Evolutionary conservation across 495 filamentous ascomycete genomes (phyloP).

Genomic region (Hamigera avellanea): DNA sequence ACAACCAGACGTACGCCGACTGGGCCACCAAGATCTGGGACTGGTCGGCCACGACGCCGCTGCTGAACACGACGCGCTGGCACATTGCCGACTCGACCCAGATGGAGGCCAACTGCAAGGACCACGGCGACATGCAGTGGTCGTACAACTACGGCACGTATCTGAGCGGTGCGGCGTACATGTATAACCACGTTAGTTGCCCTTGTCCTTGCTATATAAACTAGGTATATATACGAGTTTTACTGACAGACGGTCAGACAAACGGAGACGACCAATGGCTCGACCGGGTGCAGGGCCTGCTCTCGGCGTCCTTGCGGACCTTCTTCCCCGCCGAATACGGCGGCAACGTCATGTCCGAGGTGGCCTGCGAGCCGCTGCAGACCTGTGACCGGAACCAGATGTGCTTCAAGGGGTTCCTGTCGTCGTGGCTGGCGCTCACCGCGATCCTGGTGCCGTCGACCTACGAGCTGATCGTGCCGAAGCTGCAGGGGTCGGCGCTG

Average conservation of each 20-base stretch:
- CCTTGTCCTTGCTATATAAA: neutral
- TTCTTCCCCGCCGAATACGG: conserved; percentile 45
- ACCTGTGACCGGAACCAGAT: conserved; percentile 62
- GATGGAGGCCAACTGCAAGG: conserved; percentile 42
- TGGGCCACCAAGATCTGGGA: conserved; percentile 65
- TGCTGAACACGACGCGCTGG: conserved; percentile 38
- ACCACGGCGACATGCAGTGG: conserved; percentile 57
- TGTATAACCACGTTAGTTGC: conserved; percentile 56
- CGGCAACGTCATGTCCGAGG: conserved; percentile 50
- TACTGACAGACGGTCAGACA: too few relatives aligned
- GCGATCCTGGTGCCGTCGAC: conserved; percentile 57
- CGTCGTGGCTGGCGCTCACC: conserved; percentile 56
- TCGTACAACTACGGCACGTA: conserved; percentile 70
- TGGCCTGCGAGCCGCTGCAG: conserved; percentile 52
- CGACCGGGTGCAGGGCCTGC: conserved; percentile 41
- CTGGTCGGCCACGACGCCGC: conserved; percentile 49
- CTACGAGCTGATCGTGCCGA: conserved; percentile 42
- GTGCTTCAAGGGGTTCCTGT: conserved; percentile 65
- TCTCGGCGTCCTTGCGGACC: conserved; percentile 30
- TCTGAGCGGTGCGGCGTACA: conserved; percentile 60
- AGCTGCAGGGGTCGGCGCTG: conserved; percentile 48
- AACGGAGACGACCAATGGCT: conserved; percentile 42
- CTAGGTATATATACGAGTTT: conserved; percentile 10
- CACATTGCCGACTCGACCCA: conserved; percentile 57
- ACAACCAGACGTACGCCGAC: conserved; percentile 61